phyloP scores from a whole-genome alignment of 495 filamentous ascomycete species.

The Evansstolkia leycettana region DNA sequence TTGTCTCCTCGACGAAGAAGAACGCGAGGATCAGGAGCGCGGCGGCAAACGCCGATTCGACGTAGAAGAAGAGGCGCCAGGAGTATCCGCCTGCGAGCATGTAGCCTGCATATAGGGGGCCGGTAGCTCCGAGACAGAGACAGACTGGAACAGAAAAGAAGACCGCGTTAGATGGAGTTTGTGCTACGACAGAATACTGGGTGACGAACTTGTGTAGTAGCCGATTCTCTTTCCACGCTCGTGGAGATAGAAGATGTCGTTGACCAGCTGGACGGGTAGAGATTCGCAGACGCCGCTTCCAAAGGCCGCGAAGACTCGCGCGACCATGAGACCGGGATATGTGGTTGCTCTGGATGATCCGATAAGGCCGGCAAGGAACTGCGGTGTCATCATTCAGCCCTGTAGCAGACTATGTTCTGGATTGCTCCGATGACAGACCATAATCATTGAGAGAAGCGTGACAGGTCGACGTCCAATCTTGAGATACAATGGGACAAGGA shows the following conservation, averaged over 20 bases:
- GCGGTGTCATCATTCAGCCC: neutral
- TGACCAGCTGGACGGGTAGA: conserved; percentile 50
- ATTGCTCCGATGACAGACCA: conserved; percentile 23
- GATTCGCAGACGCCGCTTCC: conserved; percentile 51
- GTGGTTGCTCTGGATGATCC: conserved; percentile 39
- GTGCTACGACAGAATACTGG: too few species aligned
- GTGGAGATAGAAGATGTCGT: conserved; percentile 56
- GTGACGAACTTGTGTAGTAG: conserved; percentile 41
- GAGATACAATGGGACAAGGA: conserved; percentile 47
- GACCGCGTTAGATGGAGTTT: too few species aligned
- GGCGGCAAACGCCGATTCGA: conserved; percentile 45
- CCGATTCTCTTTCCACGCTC: conserved; percentile 46
- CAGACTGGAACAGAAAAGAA: conserved; percentile 23
- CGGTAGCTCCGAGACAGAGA: conserved; percentile 46
- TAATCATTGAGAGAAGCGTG: conserved; percentile 35
- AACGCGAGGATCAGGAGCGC: conserved; percentile 44
- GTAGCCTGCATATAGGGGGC: conserved; percentile 48
- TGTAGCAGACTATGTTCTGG: neutral
- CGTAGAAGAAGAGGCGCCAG: conserved; percentile 55
- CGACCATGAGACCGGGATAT: conserved; percentile 41
- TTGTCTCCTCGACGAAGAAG: conserved; percentile 49
- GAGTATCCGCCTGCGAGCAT: conserved; percentile 51
- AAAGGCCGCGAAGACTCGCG: conserved; percentile 42
- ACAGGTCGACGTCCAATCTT: conserved; percentile 46
- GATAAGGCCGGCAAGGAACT: conserved; percentile 47